Evolutionary conservation across 176 grass and related monocot species (phyloP).

Genomic region (Alopecurus myosuroides): DNA sequence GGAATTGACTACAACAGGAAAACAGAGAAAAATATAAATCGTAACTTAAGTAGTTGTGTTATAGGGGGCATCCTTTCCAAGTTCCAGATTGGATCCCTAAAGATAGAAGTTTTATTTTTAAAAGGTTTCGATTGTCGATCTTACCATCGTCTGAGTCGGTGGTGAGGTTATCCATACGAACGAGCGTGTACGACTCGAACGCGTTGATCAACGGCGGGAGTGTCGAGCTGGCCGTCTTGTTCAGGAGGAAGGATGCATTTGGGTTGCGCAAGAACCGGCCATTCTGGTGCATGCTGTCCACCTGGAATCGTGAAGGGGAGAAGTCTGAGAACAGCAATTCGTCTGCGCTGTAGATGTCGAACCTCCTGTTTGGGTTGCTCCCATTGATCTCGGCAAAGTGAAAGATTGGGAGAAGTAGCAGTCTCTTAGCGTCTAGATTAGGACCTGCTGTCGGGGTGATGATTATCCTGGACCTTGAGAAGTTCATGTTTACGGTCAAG

Average conservation of each 20-base stretch:
- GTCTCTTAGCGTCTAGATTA: not conserved
- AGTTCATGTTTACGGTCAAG: not conserved
- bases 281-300: not conserved
- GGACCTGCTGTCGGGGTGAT: accelerated
- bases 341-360: not conserved
- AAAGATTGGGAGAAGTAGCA: constrained; percentile 18
- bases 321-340: not conserved
- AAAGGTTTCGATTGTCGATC: too few species aligned
- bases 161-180: not conserved
- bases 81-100: too few species aligned
- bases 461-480: too few species aligned
- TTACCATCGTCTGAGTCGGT: constrained; percentile 10
- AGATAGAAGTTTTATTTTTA: too few species aligned
- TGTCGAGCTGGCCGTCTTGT: not conserved
- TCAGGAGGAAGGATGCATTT: not conserved
- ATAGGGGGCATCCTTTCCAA: too few species aligned
- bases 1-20: not conserved
- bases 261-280: not conserved
- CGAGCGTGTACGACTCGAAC: not conserved
- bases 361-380: not conserved
- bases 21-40: not conserved
- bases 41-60: too few species aligned
- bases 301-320: not conserved
- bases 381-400: constrained; percentile 7
- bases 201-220: constrained; percentile 26